Base-by-base conservation (phyloP, 2,329 filamentous ascomycete species). In the Cercospora sp. region DNA sequence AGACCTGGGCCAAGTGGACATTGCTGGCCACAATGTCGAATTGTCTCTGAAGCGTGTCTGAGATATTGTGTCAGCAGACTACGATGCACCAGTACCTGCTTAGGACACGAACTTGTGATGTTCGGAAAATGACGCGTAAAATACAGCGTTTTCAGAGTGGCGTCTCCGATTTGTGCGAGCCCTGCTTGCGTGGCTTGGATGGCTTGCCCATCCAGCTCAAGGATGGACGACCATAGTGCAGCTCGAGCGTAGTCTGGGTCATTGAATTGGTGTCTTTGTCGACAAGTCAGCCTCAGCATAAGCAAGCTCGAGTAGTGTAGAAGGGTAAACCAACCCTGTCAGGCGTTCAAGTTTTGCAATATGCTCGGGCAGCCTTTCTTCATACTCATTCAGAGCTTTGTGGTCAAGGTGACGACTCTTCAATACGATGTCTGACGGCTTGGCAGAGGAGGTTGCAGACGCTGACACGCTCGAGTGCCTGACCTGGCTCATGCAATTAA, bases 401-500 rank as follows among this genome's bases (percentile, higher is more conserved):
- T 39, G 36, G 16, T 8, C 6, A n/a, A n/a, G 36, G 5, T 8
- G 2, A 39, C 7, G 5, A 8, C 45, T 23, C 45, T 23, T 20
- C 20, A 23, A 51, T 23, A 23, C 45, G 45, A 23, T 23, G 45
- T 51, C 45, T 20, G 45, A 23, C 45, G 45, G 45, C 45, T 51
- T 23, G 45, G 45, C 45, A 23, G 53, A 16, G 23, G n/a, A 26
- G 6, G 23, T 9, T 26, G 53, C 53, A 58, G 26, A 16, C 53
- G 26, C 26, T 58, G 60, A 63, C 42, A 45, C n/a, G 30, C 13
- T 55, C 23, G 45, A 63, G 42, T 23, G 42, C 45, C 42, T 53
- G 28, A 53, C 61, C 61, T 55, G 61, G 45, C 45, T 20, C 31
- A 26, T 23, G 61, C 61, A 63, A 63, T 63, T 63, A 63, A 63